Percentiles rank a stretch among this genome's conserved stretches.
Conservation (phyloP, 1,284 basidiomycete species). For the Sanghuangporus baumii region DNA sequence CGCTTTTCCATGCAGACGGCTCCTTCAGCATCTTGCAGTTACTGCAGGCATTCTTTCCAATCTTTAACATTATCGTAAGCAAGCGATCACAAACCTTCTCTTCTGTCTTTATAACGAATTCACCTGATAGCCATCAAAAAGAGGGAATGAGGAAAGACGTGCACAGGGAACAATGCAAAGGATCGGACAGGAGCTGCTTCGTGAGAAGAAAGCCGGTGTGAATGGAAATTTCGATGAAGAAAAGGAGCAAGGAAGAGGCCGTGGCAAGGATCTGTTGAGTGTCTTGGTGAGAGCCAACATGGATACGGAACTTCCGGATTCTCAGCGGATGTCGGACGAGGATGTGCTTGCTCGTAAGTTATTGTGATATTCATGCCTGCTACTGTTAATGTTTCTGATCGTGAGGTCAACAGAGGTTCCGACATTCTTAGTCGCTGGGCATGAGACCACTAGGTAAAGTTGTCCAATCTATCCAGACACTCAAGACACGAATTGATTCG, state of each 20-base stretch:
- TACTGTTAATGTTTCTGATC: neutral
- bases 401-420: constrained; percentile 40
- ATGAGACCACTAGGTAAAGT: constrained; percentile 64
- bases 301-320: constrained; percentile 48
- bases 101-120: neutral
- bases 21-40: constrained; percentile 11
- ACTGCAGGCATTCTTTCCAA: constrained; percentile 18
- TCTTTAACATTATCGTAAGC: constrained; percentile 26
- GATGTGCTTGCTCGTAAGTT: constrained; percentile 71
- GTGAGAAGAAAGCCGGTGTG: constrained; percentile 36
- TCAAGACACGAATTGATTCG: neutral
- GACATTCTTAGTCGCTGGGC: constrained; percentile 63
- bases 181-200: constrained; percentile 42
- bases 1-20: constrained; percentile 22
- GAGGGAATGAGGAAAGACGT: constrained; percentile 8
- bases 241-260: constrained; percentile 27
- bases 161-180: constrained; percentile 24
- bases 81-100: neutral
- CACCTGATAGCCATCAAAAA: constrained; percentile 3
- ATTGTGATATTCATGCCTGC: neutral
- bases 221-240: constrained; percentile 23
- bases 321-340: constrained; percentile 60
- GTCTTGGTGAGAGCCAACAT: constrained; percentile 61
- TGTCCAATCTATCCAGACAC: neutral
- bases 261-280: constrained; percentile 44